phyloP scores from a whole-genome alignment of 2,329 filamentous ascomycete species.

The Chaetomium globosum region DNA sequence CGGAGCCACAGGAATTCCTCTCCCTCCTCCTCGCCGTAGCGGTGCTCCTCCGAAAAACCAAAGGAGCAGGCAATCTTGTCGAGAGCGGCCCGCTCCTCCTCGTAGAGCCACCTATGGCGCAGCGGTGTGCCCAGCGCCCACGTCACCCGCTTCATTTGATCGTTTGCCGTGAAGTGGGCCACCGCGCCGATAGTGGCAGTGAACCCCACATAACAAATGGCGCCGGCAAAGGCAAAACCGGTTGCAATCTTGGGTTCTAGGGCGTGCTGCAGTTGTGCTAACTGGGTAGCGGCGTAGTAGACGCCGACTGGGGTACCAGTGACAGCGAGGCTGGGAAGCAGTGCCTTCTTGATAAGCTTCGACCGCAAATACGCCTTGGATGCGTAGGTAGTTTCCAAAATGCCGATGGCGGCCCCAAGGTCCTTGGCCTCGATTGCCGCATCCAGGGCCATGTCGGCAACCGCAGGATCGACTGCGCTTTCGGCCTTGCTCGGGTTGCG shows the following conservation, averaged over 20 bases:
- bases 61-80: slow-evolving; percentile 86
- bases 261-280: slow-evolving; percentile 68
- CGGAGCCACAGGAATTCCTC: slow-evolving; percentile 84
- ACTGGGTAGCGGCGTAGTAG: slow-evolving; percentile 70
- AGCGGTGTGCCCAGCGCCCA: slow-evolving; percentile 84
- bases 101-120: slow-evolving; percentile 79
- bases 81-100: slow-evolving; percentile 85
- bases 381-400: slow-evolving; percentile 71
- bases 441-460: slow-evolving; percentile 74
- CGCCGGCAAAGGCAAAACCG: slow-evolving; percentile 75
- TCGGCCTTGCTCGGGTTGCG: slow-evolving; percentile 69
- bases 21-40: slow-evolving; percentile 87
- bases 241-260: slow-evolving; percentile 78
- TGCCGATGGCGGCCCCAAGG: slow-evolving; percentile 73
- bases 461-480: slow-evolving; percentile 70
- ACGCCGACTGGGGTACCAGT: slow-evolving; percentile 65
- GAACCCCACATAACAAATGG: slow-evolving; percentile 79
- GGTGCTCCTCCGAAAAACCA: slow-evolving; percentile 82
- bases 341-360: slow-evolving; percentile 66
- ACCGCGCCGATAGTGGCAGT: slow-evolving; percentile 81
- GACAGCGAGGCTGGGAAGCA: slow-evolving; percentile 60
- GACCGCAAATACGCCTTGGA: slow-evolving; percentile 66
- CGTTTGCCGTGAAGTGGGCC: slow-evolving; percentile 82
- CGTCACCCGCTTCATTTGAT: slow-evolving; percentile 91
- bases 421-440: slow-evolving; percentile 79